Evolutionary conservation across 768 basidiomycete genomes (phyloP).

Genomic region (Austroboletus festivus): DNA sequence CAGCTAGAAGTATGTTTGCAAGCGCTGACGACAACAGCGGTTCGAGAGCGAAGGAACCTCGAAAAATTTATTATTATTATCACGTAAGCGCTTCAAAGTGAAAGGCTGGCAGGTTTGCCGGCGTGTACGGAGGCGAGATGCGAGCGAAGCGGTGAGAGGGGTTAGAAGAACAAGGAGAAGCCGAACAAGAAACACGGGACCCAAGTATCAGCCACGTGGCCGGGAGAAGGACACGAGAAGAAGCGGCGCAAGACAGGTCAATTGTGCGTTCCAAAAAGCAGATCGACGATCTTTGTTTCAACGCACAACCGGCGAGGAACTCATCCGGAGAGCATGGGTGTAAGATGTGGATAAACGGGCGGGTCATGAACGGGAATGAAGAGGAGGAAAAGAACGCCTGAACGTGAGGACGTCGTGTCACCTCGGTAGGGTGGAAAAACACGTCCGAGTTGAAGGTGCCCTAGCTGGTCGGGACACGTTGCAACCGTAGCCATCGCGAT

Average conservation of each 20-base stretch:
- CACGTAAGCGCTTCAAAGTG: constrained; percentile 11
- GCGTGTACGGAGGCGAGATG: constrained; percentile 6
- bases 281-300: constrained; percentile 14
- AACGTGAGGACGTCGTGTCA: neutral
- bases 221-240: neutral
- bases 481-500: constrained; percentile 18
- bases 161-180: constrained; percentile 2
- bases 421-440: neutral
- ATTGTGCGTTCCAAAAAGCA: neutral
- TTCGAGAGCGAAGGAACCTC: neutral
- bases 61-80: neutral
- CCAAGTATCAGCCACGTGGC: constrained; percentile 4
- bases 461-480: neutral
- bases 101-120: neutral
- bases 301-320: constrained; percentile 7
- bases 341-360: neutral
- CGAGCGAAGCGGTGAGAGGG: constrained; percentile 10
- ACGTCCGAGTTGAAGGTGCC: neutral
- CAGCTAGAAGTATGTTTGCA: neutral
- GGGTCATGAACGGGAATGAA: neutral
- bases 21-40: neutral
- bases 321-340: neutral
- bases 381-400: neutral
- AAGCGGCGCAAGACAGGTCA: constrained; percentile 1
- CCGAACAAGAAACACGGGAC: neutral